Evolutionary conservation across 176 grass and related monocot genomes (phyloP), one percentile per base, ranked within the genome.

Genomic region (Stipa capillata): DNA sequence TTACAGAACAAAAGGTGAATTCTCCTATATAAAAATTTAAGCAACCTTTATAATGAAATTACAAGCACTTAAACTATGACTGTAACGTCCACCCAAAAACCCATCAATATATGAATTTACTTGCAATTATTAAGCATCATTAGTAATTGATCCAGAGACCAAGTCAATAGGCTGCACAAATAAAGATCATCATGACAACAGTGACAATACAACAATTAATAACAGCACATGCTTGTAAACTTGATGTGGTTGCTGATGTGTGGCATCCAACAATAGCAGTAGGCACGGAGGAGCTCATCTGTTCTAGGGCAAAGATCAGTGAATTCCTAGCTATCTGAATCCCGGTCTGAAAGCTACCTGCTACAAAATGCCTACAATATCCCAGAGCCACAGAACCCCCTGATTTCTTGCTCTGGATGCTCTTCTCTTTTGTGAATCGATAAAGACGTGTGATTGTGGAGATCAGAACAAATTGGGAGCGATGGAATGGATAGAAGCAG

Each of bases 191-290:
- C n/a, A 17, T 82, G 65, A 53, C 64, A 78, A 27, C 7, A 35
- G 49, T 36, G 86, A 51, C 33, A 59, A 77, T 21, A 31, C 8
- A 73, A 35, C 40, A 83, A 86, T 27, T 42, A 76, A 73, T 79
- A 79, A 74, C 75, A 67, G 60, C 76, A 79, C 75, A 70, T 84
- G 86, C 14, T 43, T 51, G 18, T 24, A 58, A 20, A 41, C 29
- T 10, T 29, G 59, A 33, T 51, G 76, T 34, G 41, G 59, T 84
- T 60, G 81, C 63, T 69, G 32, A 60, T 80, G 69, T 37, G 50
- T 74, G 65, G 80, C 40, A 84, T 88, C 76, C 68, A 79, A 79
- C 59, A 66, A 73, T 64, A 69, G 55, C 12, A 81, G 79, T 39
- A 56, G 27, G 58, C 41, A 54, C 18, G 49, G 52, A 72, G 57